Base-by-base conservation (phyloP, 306 rosid species). In the Cucurbita ficifolia region DNA sequence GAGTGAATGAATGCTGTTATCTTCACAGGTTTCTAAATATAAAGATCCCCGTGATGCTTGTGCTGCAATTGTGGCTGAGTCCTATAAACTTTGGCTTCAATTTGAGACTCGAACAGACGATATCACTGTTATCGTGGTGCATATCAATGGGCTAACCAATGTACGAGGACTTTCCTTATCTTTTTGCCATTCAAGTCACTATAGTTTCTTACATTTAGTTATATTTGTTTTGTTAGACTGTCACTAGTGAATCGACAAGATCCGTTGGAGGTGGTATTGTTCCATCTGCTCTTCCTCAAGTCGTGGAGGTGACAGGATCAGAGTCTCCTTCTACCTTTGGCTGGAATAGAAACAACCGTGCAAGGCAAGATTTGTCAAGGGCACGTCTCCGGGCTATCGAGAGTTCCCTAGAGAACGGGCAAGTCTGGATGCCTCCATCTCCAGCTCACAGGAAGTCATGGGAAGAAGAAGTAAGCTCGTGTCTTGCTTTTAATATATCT, bases 11-110 rank as follows among this genome's bases (percentile, higher is more conserved):
- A 59, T 50, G 38, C 71, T 55, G 36, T 74, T 55, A 29, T 76
- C 76, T 77, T 84, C 50, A 29, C 85, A 95, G 97, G 97, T 89
- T 79, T 84, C 90, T 17, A 95, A 91, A 79, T 87, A 81, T 82
- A 88, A 89, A 76, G 99, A 95, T 83, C 96, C 97, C 8, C 97
- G 92, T 33, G 99, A 91, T 89, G 99, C 99, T 85, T 95, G 99
- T 83, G 99, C 96, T 62, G 99, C 97, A 45, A 88, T 95, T 73
- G 99, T 95, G 45, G 99, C 97, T 12, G 97, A 95, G 80, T 89
- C 99, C 76, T 95, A 95, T 86, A 84, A 96, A 51, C 99, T 86
- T 70, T 95, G 99, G 99, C 89, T 95, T 39, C 99, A 95, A 78
- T 95, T 83, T 73, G 99, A 95, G 84, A 91, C 99, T 79, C 99